Evolutionary conservation across 2,329 filamentous ascomycete genomes (phyloP), one percentile per base, ranked within the genome.

Genomic region (Chlorencoelia australis): DNA sequence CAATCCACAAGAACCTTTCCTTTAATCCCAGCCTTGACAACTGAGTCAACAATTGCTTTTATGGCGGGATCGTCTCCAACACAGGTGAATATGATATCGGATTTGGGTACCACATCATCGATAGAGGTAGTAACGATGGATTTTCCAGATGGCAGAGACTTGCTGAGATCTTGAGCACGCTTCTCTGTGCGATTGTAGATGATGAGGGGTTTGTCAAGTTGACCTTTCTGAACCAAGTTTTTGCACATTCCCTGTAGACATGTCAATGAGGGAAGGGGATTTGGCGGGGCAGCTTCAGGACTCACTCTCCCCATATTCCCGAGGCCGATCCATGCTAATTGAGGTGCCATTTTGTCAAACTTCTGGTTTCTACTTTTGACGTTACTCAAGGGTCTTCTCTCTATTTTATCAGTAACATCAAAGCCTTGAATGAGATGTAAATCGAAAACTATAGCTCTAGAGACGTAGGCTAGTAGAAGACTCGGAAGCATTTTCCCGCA

Each of bases 1-100:
- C 82, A 88, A 55, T 94, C 87, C 20, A 94, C 71, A 47, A 94
- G 79, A 11, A 91, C 65, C 63, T 94, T 94, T 43, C 75, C 77
- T 18, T 67, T 67, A 13, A 83, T 61, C 39, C 75, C 63, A 13
- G 61, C 54, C 31, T 70, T 51, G 3, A 85, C 61, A 19, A 80
- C 71, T 3, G 67, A 56, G 27, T 68, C 59, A 41, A 85, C 69
- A 14, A 75, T 73, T 4, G 69, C 62, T 39, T 75, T 69, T 28
- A 93, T 75, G 4, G 82, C 82, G 3, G 71, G 65, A 56, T 94
- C 87, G 54, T 91, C 81, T 46, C 80, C 75, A 3, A 94, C 68
- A 54, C 84, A 93, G 43, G 75, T 75, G 64, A 94, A 88, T 57
- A 94, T 79, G 41, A 94, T 73, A 55, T 89, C 81, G 18, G 85